phyloP scores from a whole-genome alignment of 768 basidiomycete species.

The Crassisporium funariophilum region DNA sequence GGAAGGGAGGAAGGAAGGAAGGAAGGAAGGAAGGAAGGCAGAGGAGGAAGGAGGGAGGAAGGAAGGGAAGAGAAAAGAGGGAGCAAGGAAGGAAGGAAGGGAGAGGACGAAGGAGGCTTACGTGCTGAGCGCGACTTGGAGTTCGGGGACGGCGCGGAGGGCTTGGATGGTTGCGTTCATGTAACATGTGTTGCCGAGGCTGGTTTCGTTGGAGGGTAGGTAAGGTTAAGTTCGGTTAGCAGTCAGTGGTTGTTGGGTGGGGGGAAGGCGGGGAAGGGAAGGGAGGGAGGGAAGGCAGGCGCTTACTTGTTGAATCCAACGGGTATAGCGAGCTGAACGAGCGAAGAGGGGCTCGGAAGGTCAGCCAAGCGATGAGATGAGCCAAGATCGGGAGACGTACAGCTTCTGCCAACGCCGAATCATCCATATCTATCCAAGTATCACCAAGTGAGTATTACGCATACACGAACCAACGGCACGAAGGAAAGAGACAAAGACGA shows the following conservation, averaged over 20 bases:
- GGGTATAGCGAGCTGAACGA: constrained; percentile 71
- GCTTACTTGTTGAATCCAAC: constrained; percentile 79
- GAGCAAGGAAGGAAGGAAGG: no score
- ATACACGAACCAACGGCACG: neutral
- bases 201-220: constrained; percentile 19
- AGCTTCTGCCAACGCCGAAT: constrained; percentile 75
- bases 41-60: no score
- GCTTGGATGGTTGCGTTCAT: constrained; percentile 96
- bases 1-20: no score
- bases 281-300: neutral
- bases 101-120: constrained; percentile 32
- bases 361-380: no score
- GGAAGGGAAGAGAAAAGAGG: no score
- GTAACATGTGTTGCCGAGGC: constrained; percentile 95
- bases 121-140: constrained; percentile 70
- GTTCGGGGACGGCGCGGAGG: constrained; percentile 89
- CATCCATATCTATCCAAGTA: constrained; percentile 72
- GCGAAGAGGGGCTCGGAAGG: neutral
- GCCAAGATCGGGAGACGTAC: constrained; percentile 47
- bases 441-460: neutral
- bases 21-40: no score
- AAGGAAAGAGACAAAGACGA: neutral
- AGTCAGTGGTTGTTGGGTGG: neutral
- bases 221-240: neutral
- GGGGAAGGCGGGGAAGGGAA: neutral